Base-by-base conservation (phyloP, 2,329 filamentous ascomycete genomes). In the Cladosporium halotolerans region DNA sequence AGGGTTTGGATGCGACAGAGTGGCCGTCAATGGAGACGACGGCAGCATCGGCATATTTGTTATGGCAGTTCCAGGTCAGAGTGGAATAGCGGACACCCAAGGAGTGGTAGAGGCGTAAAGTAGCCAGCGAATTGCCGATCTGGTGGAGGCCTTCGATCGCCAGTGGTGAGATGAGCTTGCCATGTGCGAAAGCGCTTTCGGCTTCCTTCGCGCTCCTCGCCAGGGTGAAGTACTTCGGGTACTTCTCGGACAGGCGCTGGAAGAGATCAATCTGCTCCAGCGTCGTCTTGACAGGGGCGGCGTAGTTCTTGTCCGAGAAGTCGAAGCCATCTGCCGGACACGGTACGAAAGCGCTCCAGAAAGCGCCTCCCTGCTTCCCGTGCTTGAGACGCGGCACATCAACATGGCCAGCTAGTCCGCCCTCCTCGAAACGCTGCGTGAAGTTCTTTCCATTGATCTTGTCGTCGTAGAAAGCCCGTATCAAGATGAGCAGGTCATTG, bases 61-160 rank as follows among this genome's bases (percentile, higher is more conserved):
- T 97, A 70, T 95, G 88, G 72, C 91, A 96, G 69, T 95, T 95
- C 75, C 95, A 92, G 2, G 89, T 96, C 13, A 97, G 74, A 0
- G 91, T 96, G 14, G 85, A 84, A 64, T 96, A 96, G 46, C 89
- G 84, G 4, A 91, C 90, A 1, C 92, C 92, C 2, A 95, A 76
- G 2, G 79, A 75, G 68, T 93, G 77, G 69, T 85, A 96, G 19
- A 82, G 77, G 6, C 92, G 83, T 9, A 97, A 75, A 52, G 84
- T 90, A 39, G 86, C 79, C 19, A 84, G 76, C 1, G 84, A 88
- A 72, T 96, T 96, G 55, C 89, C 91, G 61, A 97, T 95, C 64
- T 96, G 92, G 66, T 97, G 92, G 7, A 96, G 79, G 3, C 92
- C 92, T 72, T 96, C 90, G 49, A 95, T 82, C 2, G 85, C 88